A percentile compares a stretch with the other conserved stretches of the same genome.
Conservation (phyloP, 23 red algal genomes). For the Gracilaria gracilis region DNA sequence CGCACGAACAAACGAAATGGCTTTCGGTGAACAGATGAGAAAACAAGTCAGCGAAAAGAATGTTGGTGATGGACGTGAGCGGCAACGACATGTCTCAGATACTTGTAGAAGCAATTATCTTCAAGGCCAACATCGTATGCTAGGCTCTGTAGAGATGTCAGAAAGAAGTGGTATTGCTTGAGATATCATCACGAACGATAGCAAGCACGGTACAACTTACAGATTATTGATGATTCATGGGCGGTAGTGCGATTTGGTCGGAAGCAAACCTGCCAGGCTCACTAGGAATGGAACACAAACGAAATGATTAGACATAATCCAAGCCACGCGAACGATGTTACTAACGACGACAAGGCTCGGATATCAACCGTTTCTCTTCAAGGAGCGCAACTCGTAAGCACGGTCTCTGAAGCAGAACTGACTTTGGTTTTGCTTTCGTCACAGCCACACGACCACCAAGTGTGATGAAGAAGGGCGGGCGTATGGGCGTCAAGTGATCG, state of each 20-base stretch:
- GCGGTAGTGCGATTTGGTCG: too few relatives aligned
- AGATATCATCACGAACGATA: constrained; percentile 19
- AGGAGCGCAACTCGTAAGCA: not conserved
- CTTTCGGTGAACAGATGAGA: too few relatives aligned
- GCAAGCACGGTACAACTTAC: not conserved
- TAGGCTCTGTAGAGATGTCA: constrained; percentile 26
- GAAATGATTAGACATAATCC: not conserved
- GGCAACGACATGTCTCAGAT: not conserved
- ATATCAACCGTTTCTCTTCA: constrained; percentile 21
- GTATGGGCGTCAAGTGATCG: too few relatives aligned
- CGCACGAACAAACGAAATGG: too few relatives aligned
- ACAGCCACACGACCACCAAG: not conserved
- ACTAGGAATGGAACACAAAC: not conserved
- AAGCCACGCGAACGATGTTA: not conserved
- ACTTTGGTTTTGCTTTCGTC: constrained; percentile 28
- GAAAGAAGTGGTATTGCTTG: constrained; percentile 9
- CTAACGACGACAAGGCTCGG: not conserved
- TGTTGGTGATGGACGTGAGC: not conserved
- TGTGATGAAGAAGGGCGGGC: too few relatives aligned
- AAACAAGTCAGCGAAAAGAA: not conserved
- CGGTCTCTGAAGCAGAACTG: constrained; percentile 37
- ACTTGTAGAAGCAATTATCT: constrained; percentile 1
- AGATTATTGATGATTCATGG: not conserved
- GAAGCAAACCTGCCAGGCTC: not conserved
- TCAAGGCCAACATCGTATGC: not conserved